These are phyloP conservation scores for Xylaria sp. DNA, from an alignment of 2,329 filamentous ascomycete species.

Conservation along the genomic window DNA sequence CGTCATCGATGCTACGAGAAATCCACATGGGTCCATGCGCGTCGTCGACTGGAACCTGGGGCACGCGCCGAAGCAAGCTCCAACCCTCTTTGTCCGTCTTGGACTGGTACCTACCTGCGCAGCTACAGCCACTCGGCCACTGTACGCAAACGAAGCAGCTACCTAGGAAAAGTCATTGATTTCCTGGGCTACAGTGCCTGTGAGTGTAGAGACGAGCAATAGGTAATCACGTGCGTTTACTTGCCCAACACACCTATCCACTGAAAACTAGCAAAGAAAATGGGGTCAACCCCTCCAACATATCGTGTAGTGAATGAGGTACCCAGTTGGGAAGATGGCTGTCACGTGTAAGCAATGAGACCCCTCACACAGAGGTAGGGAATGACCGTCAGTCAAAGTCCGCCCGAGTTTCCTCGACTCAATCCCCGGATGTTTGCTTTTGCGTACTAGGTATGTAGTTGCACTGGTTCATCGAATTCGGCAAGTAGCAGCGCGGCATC, in stretches of 20 bases:
- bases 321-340: no score
- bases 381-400: conserved; percentile 9
- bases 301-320: no score
- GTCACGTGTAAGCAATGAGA: not conserved
- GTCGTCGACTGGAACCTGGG: not conserved
- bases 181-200: no score
- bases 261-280: conserved; percentile 3
- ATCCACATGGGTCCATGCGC: not conserved
- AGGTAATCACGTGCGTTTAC: no score
- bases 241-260: no score
- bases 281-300: no score
- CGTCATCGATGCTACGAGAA: not conserved
- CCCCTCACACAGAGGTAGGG: conserved; percentile 5
- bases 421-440: no score
- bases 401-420: conserved; percentile 12
- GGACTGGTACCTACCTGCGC: not conserved
- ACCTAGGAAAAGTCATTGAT: no score
- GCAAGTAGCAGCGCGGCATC: not conserved
- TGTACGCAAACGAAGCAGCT: no score
- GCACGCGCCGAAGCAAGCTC: not conserved
- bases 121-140: no score
- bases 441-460: not conserved
- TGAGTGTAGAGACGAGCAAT: no score
- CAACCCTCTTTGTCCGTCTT: not conserved
- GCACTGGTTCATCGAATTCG: not conserved